Conservation (phyloP, 1,139 yeast genomes). For the Geotrichum europaeum region DNA sequence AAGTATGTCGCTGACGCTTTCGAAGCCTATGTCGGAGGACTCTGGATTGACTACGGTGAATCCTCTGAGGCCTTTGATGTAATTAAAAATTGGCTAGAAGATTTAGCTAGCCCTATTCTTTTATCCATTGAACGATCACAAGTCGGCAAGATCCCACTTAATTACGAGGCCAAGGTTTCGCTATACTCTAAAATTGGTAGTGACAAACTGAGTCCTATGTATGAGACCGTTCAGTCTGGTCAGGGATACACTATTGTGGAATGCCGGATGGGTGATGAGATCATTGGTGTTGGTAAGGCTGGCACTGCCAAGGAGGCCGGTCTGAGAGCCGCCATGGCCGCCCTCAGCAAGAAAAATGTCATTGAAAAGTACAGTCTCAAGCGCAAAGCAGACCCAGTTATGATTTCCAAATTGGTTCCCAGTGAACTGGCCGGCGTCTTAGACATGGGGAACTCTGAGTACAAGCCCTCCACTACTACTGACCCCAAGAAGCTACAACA, state of each 20-base stretch:
- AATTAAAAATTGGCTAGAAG: slow-evolving; percentile 56
- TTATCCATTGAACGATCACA: slow-evolving; percentile 30
- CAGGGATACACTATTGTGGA: slow-evolving; percentile 51
- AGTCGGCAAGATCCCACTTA: slow-evolving; percentile 36
- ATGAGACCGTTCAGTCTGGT: slow-evolving; percentile 49
- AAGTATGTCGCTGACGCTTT: slow-evolving; percentile 72
- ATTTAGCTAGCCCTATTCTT: slow-evolving; percentile 51
- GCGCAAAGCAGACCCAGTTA: slow-evolving; percentile 39
- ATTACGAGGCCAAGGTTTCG: slow-evolving; percentile 66
- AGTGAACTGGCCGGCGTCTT: not conserved
- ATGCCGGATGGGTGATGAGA: slow-evolving; percentile 52
- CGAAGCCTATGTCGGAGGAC: slow-evolving; percentile 88
- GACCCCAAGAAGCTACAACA: not conserved
- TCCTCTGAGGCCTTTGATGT: slow-evolving; percentile 40
- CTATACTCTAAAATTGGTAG: slow-evolving; percentile 76
- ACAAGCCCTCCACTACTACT: not conserved
- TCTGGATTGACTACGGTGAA: slow-evolving; percentile 47
- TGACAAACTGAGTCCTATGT: slow-evolving; percentile 61
- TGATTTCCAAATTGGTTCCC: not conserved
- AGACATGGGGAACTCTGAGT: not conserved
- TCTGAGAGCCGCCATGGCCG: slow-evolving; percentile 65
- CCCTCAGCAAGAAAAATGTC: slow-evolving; percentile 50
- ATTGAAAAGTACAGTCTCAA: slow-evolving; percentile 58
- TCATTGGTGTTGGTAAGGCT: slow-evolving; percentile 56
- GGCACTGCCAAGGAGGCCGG: slow-evolving; percentile 60